phyloP scores from a whole-genome alignment of 1,284 basidiomycete genomes.

The Grifola frondosa region DNA sequence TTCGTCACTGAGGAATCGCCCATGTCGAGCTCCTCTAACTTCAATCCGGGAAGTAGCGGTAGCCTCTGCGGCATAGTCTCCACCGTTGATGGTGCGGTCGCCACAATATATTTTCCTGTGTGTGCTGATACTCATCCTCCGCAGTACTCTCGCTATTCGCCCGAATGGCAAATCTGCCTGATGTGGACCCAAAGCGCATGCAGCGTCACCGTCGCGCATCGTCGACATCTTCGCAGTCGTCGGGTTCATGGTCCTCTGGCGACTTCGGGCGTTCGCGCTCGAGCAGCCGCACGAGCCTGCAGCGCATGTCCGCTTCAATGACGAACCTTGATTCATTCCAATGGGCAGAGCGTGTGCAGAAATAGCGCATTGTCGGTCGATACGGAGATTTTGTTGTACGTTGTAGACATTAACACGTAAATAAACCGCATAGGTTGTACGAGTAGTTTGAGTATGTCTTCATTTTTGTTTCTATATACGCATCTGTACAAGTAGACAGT shows the following conservation, averaged over 20 bases:
- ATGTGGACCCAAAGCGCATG: constrained; percentile 71
- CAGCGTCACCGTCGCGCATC: constrained; percentile 73
- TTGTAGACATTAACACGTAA: too few species aligned
- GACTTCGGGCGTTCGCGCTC: constrained; percentile 44
- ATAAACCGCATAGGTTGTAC: too few species aligned
- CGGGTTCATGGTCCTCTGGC: constrained; percentile 18
- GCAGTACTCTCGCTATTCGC: constrained; percentile 75
- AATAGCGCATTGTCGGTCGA: too few species aligned
- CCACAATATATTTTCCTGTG: background rate
- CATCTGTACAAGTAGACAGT: too few species aligned
- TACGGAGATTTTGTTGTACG: too few species aligned
- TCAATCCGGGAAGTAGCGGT: constrained; percentile 40
- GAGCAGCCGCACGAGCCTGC: constrained; percentile 51
- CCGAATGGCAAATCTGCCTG: constrained; percentile 62
- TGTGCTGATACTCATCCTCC: background rate
- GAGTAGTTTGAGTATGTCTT: too few species aligned
- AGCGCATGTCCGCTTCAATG: constrained; percentile 19
- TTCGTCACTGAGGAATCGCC: constrained; percentile 67
- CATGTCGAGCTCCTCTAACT: constrained; percentile 40
- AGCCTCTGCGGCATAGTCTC: constrained; percentile 71
- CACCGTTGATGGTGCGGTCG: constrained; percentile 69
- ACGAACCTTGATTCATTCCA: constrained; percentile 19
- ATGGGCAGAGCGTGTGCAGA: too few species aligned
- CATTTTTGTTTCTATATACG: too few species aligned
- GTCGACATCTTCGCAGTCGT: constrained; percentile 55